Evolutionary conservation across 2,329 filamentous ascomycete species (phyloP).

Genomic region (Purpureocillium takamizusanense): DNA sequence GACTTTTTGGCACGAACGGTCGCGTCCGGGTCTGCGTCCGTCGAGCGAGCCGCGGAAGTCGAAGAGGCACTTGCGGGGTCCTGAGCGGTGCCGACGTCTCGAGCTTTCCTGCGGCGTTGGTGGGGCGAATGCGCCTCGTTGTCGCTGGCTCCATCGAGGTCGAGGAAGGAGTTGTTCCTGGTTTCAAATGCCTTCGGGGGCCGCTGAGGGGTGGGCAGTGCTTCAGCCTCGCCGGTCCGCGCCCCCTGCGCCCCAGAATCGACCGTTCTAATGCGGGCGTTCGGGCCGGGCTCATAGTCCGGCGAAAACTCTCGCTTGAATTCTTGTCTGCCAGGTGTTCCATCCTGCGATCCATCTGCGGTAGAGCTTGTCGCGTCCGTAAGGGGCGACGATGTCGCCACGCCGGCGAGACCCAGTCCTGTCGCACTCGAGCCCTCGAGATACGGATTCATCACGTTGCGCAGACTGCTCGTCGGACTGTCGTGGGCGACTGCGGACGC

Average conservation of each 20-base stretch:
- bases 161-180: conserved; percentile 39
- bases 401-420: conserved; percentile 18
- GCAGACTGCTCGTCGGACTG: conserved; percentile 70
- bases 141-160: conserved; percentile 39
- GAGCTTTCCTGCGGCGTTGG: conserved; percentile 5
- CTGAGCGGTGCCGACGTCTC: too few relatives aligned
- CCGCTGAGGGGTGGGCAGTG: conserved; percentile 24
- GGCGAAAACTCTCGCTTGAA: conserved; percentile 59
- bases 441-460: conserved; percentile 82
- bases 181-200: conserved; percentile 15
- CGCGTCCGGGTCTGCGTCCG: conserved; percentile 14
- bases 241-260: conserved; percentile 32
- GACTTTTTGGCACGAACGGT: conserved; percentile 18
- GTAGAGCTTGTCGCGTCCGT: conserved; percentile 15
- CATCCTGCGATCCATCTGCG: conserved; percentile 9
- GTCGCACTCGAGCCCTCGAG: conserved; percentile 30
- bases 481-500: conserved; percentile 21
- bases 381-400: conserved; percentile 8
- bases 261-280: conserved; percentile 62
- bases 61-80: background rate
- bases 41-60: background rate
- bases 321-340: conserved; percentile 18
- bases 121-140: conserved; percentile 22
- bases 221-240: conserved; percentile 14
- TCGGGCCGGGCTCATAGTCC: conserved; percentile 64